Evolutionary conservation across 2,329 filamentous ascomycete species (phyloP).

Genomic region (Diaporthe ampelina): DNA sequence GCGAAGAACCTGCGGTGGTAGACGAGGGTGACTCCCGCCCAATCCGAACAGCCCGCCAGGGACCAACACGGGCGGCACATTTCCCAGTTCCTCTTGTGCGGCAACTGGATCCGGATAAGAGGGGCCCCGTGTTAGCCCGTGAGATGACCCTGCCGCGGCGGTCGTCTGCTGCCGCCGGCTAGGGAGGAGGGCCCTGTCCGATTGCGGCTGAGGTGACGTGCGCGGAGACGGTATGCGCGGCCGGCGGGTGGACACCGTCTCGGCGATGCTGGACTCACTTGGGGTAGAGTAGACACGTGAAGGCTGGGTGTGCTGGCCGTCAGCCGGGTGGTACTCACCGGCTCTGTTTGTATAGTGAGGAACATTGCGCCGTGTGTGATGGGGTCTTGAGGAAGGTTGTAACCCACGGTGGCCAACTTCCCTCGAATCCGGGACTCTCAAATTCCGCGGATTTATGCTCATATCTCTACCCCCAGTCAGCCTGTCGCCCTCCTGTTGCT

Average conservation of each 20-base stretch:
- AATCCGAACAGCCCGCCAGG: not conserved
- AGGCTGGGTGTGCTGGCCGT: not conserved
- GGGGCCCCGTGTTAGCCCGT: too few relatives aligned
- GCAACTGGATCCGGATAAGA: not conserved
- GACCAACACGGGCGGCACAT: not conserved
- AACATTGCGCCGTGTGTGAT: not conserved
- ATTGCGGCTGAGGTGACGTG: too few relatives aligned
- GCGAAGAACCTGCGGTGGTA: not conserved
- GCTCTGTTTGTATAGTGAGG: not conserved
- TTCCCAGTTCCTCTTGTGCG: too few relatives aligned
- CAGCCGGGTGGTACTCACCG: not conserved
- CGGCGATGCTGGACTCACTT: constrained; percentile 10
- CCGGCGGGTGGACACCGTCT: not conserved
- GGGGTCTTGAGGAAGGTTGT: too few relatives aligned
- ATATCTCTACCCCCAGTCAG: not conserved
- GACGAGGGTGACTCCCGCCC: not conserved
- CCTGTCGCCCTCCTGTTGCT: not conserved
- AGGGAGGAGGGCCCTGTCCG: not conserved
- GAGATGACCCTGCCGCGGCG: not conserved
- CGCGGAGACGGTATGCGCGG: not conserved
- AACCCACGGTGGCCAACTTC: not conserved
- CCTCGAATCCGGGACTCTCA: too few relatives aligned
- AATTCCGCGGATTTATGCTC: too few relatives aligned
- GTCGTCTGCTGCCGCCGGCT: not conserved
- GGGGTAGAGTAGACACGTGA: not conserved